These are phyloP conservation scores for Kodamaea neixiangensis DNA, from an alignment of 805 yeast genomes.

Conservation along the genomic window DNA sequence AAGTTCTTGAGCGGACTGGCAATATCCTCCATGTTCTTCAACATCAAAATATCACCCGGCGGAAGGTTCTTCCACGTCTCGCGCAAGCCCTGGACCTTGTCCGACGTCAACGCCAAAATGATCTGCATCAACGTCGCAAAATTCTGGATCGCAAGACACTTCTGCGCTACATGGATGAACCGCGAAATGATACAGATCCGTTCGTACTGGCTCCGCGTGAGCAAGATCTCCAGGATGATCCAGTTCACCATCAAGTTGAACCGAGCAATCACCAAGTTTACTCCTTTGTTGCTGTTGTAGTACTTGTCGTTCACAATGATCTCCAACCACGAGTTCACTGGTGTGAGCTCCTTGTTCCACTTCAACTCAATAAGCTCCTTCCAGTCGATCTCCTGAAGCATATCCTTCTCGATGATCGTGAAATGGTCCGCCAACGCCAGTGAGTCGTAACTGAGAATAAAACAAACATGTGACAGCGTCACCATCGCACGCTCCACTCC, in stretches of 20 bases:
- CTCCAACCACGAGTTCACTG: slow-evolving; percentile 83
- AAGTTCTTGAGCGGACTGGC: slow-evolving; percentile 79
- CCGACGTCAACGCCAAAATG: slow-evolving; percentile 74
- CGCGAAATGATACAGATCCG: slow-evolving; percentile 75
- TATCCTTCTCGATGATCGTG: slow-evolving; percentile 84
- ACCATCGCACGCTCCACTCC: slow-evolving; percentile 45
- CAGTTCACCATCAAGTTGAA: slow-evolving; percentile 89
- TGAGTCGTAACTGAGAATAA: slow-evolving; percentile 73
- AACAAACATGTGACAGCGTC: slow-evolving; percentile 70
- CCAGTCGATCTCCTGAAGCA: slow-evolving; percentile 88
- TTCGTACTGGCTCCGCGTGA: slow-evolving; percentile 61
- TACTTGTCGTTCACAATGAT: slow-evolving; percentile 58
- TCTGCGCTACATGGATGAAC: slow-evolving; percentile 82
- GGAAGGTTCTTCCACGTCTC: slow-evolving; percentile 76
- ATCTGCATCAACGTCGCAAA: slow-evolving; percentile 88
- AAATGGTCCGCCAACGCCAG: slow-evolving; percentile 72
- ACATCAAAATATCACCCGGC: slow-evolving; percentile 67
- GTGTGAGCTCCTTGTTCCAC: slow-evolving; percentile 67
- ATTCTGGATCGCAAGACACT: slow-evolving; percentile 72
- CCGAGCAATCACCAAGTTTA: slow-evolving; percentile 78
- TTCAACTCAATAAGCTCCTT: slow-evolving; percentile 75
- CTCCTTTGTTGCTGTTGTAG: slow-evolving; percentile 59
- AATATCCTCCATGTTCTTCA: slow-evolving; percentile 67
- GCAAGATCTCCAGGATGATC: slow-evolving; percentile 83
- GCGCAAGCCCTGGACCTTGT: slow-evolving; percentile 55